A percentile compares a stretch with the other conserved stretches of the same genome.
phyloP scores from a whole-genome alignment of 2,329 filamentous ascomycete genomes.

The Exserohilum turcica region DNA sequence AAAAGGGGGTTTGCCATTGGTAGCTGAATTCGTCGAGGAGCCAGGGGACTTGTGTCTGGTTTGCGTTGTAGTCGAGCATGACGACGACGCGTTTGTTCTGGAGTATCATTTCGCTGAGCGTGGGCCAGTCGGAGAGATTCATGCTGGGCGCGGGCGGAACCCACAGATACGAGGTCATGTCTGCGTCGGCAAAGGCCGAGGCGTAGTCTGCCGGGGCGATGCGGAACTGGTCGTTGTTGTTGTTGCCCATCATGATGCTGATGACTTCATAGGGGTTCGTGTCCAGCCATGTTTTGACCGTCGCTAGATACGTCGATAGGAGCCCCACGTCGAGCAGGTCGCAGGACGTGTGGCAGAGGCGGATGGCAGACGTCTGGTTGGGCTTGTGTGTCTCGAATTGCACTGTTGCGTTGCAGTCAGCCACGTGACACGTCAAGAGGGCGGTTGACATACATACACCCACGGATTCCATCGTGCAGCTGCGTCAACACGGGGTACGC shows the following conservation, averaged over 20 bases:
- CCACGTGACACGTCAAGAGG: no score
- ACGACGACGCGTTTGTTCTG: slow-evolving; percentile 40
- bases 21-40: slow-evolving; percentile 86
- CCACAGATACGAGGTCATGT: slow-evolving; percentile 75
- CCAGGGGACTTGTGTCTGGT: slow-evolving; percentile 80
- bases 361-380: slow-evolving; percentile 62
- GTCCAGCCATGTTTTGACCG: slow-evolving; percentile 74
- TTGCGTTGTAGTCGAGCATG: slow-evolving; percentile 57
- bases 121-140: slow-evolving; percentile 79
- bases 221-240: slow-evolving; percentile 55
- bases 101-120: slow-evolving; percentile 64
- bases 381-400: slow-evolving; percentile 64
- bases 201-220: slow-evolving; percentile 68
- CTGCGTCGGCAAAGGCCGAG: slow-evolving; percentile 70
- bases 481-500: slow-evolving; percentile 34
- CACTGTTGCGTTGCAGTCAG: slow-evolving; percentile 47
- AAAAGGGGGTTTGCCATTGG: slow-evolving; percentile 90
- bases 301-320: slow-evolving; percentile 72
- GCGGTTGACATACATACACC: no score
- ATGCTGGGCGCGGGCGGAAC: slow-evolving; percentile 73
- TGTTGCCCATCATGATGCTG: slow-evolving; percentile 84
- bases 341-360: slow-evolving; percentile 83
- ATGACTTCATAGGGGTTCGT: slow-evolving; percentile 84
- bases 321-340: slow-evolving; percentile 80
- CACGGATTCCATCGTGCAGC: slow-evolving; percentile 44